Evolutionary conservation across 1,284 basidiomycete genomes (phyloP).

Genomic region (Leccinum subrobustum): DNA sequence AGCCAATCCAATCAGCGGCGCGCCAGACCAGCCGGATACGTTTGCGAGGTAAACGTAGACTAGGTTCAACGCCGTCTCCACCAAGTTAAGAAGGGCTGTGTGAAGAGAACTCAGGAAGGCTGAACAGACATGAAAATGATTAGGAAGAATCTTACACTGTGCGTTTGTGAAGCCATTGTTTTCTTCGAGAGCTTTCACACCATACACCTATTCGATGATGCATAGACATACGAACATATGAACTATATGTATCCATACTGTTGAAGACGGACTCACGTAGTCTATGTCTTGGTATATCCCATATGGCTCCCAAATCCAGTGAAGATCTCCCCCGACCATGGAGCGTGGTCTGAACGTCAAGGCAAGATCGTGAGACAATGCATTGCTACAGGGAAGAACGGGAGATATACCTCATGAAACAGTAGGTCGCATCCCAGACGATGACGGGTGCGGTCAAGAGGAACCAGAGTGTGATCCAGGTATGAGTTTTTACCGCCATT

Average conservation of each 20-base stretch:
- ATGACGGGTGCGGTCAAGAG: conserved; percentile 55
- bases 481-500: conserved; percentile 52
- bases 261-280: conserved; percentile 38
- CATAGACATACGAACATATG: background rate
- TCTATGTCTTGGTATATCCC: conserved; percentile 75
- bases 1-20: conserved; percentile 75
- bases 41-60: conserved; percentile 76
- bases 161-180: conserved; percentile 85
- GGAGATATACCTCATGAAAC: conserved; percentile 58
- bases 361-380: background rate
- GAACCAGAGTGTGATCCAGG: conserved; percentile 74
- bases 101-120: background rate
- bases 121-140: background rate
- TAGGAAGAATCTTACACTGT: conserved; percentile 56
- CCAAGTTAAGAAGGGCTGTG: conserved; percentile 74
- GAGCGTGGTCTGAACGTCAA: conserved; percentile 48
- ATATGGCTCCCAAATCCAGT: conserved; percentile 89
- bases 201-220: conserved; percentile 62
- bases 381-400: background rate
- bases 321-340: conserved; percentile 78
- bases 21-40: conserved; percentile 53
- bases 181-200: conserved; percentile 56
- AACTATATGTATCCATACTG: background rate
- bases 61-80: conserved; percentile 78
- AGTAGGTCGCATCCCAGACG: conserved; percentile 71